A percentile compares a stretch with the other conserved stretches of the same genome.
phyloP scores from a whole-genome alignment of 2,329 filamentous ascomycete species.

The Eutypa lata region DNA sequence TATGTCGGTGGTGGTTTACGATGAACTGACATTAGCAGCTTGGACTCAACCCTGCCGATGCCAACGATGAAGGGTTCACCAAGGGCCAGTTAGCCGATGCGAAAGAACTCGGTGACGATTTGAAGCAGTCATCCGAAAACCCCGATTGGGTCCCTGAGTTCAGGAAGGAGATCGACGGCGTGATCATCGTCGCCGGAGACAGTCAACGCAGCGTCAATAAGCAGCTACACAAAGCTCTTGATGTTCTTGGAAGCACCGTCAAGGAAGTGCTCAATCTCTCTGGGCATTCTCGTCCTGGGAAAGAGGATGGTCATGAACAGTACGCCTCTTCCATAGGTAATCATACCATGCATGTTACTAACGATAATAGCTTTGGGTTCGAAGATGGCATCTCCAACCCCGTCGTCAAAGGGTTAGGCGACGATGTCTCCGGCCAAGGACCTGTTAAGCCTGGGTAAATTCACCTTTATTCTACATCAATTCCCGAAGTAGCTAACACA shows the following conservation, averaged over 20 bases:
- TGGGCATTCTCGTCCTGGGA: constrained; percentile 32
- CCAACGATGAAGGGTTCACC: constrained; percentile 29
- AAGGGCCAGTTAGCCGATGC: constrained; percentile 31
- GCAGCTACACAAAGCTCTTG: constrained; percentile 25
- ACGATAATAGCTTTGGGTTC: constrained; percentile 34
- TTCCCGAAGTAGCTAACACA: constrained; percentile 26
- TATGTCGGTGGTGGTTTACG: background rate
- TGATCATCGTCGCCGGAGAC: constrained; percentile 33
- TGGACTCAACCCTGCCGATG: constrained; percentile 23
- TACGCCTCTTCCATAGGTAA: constrained; percentile 13
- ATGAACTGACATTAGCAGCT: constrained; percentile 10
- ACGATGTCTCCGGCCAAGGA: constrained; percentile 17
- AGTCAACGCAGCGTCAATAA: constrained; percentile 21
- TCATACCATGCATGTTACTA: constrained; percentile 12
- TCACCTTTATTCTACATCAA: background rate
- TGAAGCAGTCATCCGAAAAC: background rate
- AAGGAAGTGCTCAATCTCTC: constrained; percentile 27
- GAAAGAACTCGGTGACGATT: constrained; percentile 25
- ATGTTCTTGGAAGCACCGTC: constrained; percentile 24
- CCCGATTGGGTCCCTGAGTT: constrained; percentile 28
- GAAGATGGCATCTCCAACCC: constrained; percentile 41
- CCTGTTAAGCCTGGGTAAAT: constrained; percentile 26
- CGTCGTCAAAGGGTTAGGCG: constrained; percentile 28
- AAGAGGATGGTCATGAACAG: constrained; percentile 35
- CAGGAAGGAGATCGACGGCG: constrained; percentile 32